These are phyloP conservation scores for Hapsidospora chrysogenum DNA, from an alignment of 495 filamentous ascomycete genomes.

Conservation along the genomic window DNA sequence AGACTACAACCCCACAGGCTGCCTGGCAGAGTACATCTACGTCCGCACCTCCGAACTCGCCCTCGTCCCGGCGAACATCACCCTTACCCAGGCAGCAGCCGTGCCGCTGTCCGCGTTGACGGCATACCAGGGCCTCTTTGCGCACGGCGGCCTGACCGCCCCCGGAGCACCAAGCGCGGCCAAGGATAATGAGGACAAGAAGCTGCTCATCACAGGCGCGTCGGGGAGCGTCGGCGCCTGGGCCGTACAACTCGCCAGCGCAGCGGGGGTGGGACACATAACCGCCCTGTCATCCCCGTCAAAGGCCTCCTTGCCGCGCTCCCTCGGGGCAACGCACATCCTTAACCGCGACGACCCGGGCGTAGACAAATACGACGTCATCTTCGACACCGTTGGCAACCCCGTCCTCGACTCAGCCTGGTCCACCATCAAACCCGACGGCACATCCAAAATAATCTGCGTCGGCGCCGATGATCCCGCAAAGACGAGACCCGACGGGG, in stretches of 20 bases:
- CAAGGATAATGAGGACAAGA: no score
- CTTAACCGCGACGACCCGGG: slow-evolving; percentile 44
- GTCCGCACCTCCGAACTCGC: slow-evolving; percentile 16
- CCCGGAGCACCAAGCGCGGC: no score
- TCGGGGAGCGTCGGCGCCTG: no score
- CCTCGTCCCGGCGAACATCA: slow-evolving; percentile 30
- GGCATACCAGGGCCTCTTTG: slow-evolving; percentile 47
- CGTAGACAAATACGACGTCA: slow-evolving; percentile 31
- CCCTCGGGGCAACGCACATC: slow-evolving; percentile 47
- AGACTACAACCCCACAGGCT: slow-evolving; percentile 27
- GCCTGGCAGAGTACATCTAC: slow-evolving; percentile 37
- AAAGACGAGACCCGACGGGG: no score
- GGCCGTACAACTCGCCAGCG: no score
- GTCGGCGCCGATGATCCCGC: no score
- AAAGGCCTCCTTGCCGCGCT: slow-evolving; percentile 37
- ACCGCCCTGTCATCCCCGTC: slow-evolving; percentile 39
- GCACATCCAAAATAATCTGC: no score
- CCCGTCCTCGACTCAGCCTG: no score
- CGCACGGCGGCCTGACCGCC: no score
- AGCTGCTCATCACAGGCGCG: no score
- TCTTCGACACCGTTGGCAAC: slow-evolving; percentile 44
- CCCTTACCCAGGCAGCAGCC: slow-evolving; percentile 33
- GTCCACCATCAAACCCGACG: no score
- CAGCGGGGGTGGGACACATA: slow-evolving; percentile 37
- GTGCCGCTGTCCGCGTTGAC: slow-evolving; percentile 41